A percentile compares a stretch with the other conserved stretches of the same genome.
These are phyloP conservation scores for Chlorencoelia australis DNA, from an alignment of 2,329 filamentous ascomycete genomes.

Conservation along the genomic window DNA sequence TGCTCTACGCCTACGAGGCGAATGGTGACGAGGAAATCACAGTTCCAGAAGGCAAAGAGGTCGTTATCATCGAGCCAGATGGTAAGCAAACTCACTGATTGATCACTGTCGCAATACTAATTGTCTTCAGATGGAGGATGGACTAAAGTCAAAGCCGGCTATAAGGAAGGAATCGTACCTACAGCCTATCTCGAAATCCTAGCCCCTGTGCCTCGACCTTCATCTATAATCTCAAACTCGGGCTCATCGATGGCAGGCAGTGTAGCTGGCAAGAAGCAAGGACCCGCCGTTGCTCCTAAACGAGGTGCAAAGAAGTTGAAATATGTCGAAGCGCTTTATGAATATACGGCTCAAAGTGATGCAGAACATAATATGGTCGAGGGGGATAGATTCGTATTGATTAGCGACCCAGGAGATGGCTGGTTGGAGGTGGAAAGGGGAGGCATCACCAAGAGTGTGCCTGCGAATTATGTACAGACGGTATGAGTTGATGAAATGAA, in stretches of 20 bases:
- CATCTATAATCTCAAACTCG: constrained; percentile 68
- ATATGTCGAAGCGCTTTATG: constrained; percentile 88
- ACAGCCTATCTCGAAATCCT: constrained; percentile 70
- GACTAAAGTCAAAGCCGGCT: constrained; percentile 70
- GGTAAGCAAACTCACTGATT: constrained; percentile 45
- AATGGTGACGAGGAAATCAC: constrained; percentile 72
- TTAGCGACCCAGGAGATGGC: constrained; percentile 84
- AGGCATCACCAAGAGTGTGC: constrained; percentile 77
- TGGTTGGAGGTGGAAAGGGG: constrained; percentile 97
- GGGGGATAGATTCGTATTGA: constrained; percentile 83
- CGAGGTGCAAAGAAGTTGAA: constrained; percentile 88
- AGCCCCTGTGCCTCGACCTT: constrained; percentile 34
- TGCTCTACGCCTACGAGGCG: constrained; percentile 82
- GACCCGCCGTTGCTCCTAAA: constrained; percentile 68
- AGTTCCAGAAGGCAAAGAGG: constrained; percentile 67
- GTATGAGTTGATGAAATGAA: constrained; percentile 16
- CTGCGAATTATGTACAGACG: constrained; percentile 79
- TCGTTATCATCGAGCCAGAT: constrained; percentile 74
- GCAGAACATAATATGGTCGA: constrained; percentile 83
- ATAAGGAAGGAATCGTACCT: constrained; percentile 77
- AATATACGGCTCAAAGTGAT: constrained; percentile 78
- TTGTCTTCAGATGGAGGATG: constrained; percentile 70
- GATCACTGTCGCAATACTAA: constrained; percentile 23
- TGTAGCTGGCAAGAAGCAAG: constrained; percentile 28
- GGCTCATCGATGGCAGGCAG: constrained; percentile 54